Evolutionary conservation across 176 grass and related monocot genomes (phyloP).

Genomic region (Eragrostis nindensis): DNA sequence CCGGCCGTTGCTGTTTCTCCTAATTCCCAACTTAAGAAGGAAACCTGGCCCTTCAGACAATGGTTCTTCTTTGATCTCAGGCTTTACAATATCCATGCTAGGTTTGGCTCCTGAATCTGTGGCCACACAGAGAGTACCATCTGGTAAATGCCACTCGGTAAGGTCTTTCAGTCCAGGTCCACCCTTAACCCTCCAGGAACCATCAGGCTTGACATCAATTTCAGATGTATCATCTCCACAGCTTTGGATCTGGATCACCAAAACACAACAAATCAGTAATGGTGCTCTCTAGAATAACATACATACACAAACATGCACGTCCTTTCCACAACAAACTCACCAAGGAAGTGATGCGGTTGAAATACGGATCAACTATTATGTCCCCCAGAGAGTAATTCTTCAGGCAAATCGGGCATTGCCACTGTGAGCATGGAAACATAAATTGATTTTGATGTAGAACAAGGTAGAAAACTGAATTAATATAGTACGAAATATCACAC

Average conservation of each 20-base stretch:
- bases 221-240: slow-evolving; percentile 72
- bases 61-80: slow-evolving; percentile 56
- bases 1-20: slow-evolving; percentile 43
- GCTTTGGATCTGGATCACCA: slow-evolving; percentile 63
- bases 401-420: slow-evolving; percentile 96
- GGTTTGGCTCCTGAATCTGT: slow-evolving; percentile 36
- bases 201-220: slow-evolving; percentile 84
- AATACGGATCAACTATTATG: slow-evolving; percentile 93
- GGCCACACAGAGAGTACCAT: slow-evolving; percentile 64
- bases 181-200: slow-evolving; percentile 82
- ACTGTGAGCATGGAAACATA: slow-evolving; percentile 61
- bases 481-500: slow-evolving; percentile 45
- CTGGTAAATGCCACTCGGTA: slow-evolving; percentile 84
- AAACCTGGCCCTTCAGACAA: slow-evolving; percentile 27
- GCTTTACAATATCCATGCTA: slow-evolving; percentile 33
- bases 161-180: slow-evolving; percentile 60
- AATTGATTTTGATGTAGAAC: slow-evolving; percentile 17
- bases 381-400: slow-evolving; percentile 80
- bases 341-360: slow-evolving; percentile 86
- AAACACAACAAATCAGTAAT: slow-evolving; percentile 46
- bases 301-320: slow-evolving; percentile 17
- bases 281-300: slow-evolving; percentile 10
- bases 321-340: slow-evolving; percentile 56
- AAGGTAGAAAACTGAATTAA: neutral
- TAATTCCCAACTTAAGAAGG: slow-evolving; percentile 62